Evolutionary conservation across 768 basidiomycete species (phyloP).

Genomic region (Amanita polypyramis): DNA sequence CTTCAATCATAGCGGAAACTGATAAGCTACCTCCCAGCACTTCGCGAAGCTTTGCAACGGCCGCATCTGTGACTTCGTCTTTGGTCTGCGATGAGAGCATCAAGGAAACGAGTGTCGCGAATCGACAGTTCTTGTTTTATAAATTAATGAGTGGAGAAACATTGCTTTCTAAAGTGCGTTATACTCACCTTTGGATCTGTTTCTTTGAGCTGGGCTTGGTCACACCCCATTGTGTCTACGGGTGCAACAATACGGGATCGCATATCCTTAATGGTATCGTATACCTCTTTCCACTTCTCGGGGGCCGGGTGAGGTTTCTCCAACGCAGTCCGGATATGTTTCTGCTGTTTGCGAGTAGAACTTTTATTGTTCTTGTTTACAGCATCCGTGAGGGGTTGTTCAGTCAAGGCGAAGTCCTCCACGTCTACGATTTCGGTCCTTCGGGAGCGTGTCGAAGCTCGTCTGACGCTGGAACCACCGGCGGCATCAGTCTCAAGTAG

Average conservation of each 20-base stretch:
- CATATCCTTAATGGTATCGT: conserved; percentile 69
- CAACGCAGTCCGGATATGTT: conserved; percentile 43
- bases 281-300: conserved; percentile 54
- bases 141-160: not conserved
- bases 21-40: conserved; percentile 75
- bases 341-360: conserved; percentile 40
- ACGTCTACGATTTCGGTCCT: conserved; percentile 9
- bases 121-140: conserved; percentile 82
- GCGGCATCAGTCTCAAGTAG: conserved; percentile 6
- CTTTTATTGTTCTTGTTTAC: not conserved
- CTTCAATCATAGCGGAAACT: conserved; percentile 55
- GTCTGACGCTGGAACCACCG: conserved; percentile 13
- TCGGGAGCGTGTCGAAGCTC: conserved; percentile 19
- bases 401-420: conserved; percentile 3
- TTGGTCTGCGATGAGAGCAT: conserved; percentile 97
- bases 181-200: conserved; percentile 49
- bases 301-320: conserved; percentile 60
- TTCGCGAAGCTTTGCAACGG: conserved; percentile 60
- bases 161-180: not conserved
- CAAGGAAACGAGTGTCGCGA: conserved; percentile 79
- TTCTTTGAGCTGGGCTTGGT: conserved; percentile 55
- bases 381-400: not conserved
- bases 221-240: conserved; percentile 90
- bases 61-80: conserved; percentile 78
- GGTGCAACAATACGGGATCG: conserved; percentile 64